A percentile compares a stretch with the other conserved stretches of the same genome.
phyloP scores from a whole-genome alignment of 257 asterid species.

The Capsicum rhomboideum region DNA sequence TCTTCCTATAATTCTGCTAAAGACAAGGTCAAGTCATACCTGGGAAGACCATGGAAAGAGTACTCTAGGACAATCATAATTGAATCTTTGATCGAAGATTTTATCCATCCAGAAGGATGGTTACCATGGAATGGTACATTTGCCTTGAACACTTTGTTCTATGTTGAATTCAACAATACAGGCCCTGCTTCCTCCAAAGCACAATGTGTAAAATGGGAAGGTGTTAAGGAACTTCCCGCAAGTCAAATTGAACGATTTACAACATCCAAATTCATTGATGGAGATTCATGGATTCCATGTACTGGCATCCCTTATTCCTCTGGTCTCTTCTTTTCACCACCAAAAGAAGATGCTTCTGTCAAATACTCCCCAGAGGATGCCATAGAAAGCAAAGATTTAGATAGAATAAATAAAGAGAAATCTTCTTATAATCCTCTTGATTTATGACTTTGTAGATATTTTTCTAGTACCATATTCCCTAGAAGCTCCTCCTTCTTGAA shows the following conservation, averaged over 20 bases:
- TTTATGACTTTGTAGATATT: too few relatives aligned
- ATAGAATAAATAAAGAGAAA: slow-evolving; percentile 5
- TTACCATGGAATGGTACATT: slow-evolving; percentile 42
- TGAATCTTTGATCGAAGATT: slow-evolving; percentile 57
- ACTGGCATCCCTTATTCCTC: slow-evolving; percentile 35
- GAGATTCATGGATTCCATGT: slow-evolving; percentile 35
- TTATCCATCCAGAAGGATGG: slow-evolving; percentile 70
- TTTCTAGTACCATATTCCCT: too few relatives aligned
- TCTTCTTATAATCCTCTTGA: neutral
- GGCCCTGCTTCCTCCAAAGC: slow-evolving; percentile 58
- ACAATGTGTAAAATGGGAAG: slow-evolving; percentile 46
- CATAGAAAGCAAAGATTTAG: slow-evolving; percentile 56
- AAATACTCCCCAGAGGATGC: slow-evolving; percentile 56
- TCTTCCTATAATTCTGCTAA: neutral
- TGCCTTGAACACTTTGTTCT: slow-evolving; percentile 43
- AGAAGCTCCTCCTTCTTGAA: too few relatives aligned
- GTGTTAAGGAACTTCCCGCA: slow-evolving; percentile 55
- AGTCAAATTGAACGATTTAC: slow-evolving; percentile 45
- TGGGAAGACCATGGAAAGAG: slow-evolving; percentile 77
- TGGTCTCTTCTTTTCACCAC: slow-evolving; percentile 43
- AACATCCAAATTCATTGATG: slow-evolving; percentile 38
- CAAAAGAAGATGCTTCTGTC: slow-evolving; percentile 31
- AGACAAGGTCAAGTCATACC: slow-evolving; percentile 27
- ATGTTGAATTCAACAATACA: slow-evolving; percentile 64
- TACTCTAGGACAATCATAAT: slow-evolving; percentile 61